These are phyloP conservation scores for Ogataea glucozyma DNA, from an alignment of 805 yeast genomes.

Conservation along the genomic window DNA sequence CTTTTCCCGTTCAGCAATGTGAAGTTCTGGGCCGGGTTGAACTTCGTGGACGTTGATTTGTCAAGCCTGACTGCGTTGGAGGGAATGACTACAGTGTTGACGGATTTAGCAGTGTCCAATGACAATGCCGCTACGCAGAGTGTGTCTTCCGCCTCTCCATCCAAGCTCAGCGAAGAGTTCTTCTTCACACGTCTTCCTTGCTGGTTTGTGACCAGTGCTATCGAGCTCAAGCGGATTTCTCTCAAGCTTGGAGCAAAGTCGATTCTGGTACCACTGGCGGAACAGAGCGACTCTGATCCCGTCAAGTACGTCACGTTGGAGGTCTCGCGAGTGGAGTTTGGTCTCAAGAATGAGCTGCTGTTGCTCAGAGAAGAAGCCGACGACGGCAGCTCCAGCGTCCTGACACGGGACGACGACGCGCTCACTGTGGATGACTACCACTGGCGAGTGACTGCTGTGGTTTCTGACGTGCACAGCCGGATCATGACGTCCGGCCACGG, in stretches of 20 bases:
- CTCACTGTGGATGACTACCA: slow-evolving; percentile 4
- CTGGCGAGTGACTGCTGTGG: neutral
- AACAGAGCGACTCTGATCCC: too few species aligned
- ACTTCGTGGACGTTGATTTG: slow-evolving; percentile 27
- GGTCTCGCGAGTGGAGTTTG: slow-evolving; percentile 1
- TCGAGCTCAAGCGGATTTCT: slow-evolving; percentile 18
- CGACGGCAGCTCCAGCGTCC: slow-evolving; percentile 1
- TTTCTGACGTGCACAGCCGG: neutral
- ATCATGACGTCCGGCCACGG: neutral
- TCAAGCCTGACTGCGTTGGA: slow-evolving; percentile 32
- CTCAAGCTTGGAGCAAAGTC: slow-evolving; percentile 24
- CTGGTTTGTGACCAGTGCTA: slow-evolving; percentile 33
- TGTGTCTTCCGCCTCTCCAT: too few species aligned
- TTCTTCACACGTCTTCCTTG: neutral
- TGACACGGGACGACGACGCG: neutral
- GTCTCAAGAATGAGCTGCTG: slow-evolving; percentile 2
- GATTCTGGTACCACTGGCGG: slow-evolving; percentile 18
- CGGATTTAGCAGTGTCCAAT: slow-evolving; percentile 1
- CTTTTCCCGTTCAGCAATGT: slow-evolving; percentile 17
- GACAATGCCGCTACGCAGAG: neutral
- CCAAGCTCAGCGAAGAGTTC: neutral
- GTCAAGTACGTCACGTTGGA: neutral
- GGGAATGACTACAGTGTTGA: slow-evolving; percentile 27
- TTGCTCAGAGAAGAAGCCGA: slow-evolving; percentile 1
- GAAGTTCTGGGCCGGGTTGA: slow-evolving; percentile 22